Evolutionary conservation across 2,329 filamentous ascomycete genomes (phyloP), one percentile per base, ranked within the genome.

Genomic region (Hypoxylon sp.): DNA sequence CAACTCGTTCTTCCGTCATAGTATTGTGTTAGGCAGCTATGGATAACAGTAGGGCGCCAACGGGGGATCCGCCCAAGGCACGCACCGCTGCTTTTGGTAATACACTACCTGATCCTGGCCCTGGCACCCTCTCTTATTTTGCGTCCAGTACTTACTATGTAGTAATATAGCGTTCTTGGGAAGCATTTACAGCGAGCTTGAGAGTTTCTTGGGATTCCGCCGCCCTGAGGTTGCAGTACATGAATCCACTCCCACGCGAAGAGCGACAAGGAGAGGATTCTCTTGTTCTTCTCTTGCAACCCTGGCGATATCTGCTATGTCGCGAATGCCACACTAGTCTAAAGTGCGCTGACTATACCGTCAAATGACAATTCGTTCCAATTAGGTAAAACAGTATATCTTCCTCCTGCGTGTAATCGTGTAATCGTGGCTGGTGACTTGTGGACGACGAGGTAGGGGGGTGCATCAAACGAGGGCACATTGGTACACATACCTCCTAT

Each of bases 171-270:
- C n/a, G n/a, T n/a, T n/a, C 32, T 60, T 40, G 28, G 45, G 36
- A 49, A 53, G 48, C 28, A 14, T 7, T 32, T 40, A 40, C 40
- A 44, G 54, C 28, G 52, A 48, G 20, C 38, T 38, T 52, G 46
- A 38, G 54, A 60, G 58, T 54, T 30, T 56, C 59, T 68, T 60
- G 53, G 62, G 62, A 65, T 63, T 28, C 52, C 59, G 48, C 57
- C 42, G 51, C 42, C 26, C 9, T 42, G 50, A 49, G 59, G 66
- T 68, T 68, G 50, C 66, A 66, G 66, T 54, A 64, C 66, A 66
- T 58, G 63, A 68, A 68, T 68, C 66, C 66, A 68, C 66, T 68
- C 44, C 66, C 66, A 68, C 66, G 66, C 66, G 66, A 68, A 61
- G 58, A 63, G 28, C 45, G 51, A 57, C 62, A 65, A 53, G 62